A percentile compares a stretch with the other conserved stretches of the same genome.
These are phyloP conservation scores for Tylopilus sp. DNA, from an alignment of 1,284 basidiomycete genomes.

Conservation along the genomic window DNA sequence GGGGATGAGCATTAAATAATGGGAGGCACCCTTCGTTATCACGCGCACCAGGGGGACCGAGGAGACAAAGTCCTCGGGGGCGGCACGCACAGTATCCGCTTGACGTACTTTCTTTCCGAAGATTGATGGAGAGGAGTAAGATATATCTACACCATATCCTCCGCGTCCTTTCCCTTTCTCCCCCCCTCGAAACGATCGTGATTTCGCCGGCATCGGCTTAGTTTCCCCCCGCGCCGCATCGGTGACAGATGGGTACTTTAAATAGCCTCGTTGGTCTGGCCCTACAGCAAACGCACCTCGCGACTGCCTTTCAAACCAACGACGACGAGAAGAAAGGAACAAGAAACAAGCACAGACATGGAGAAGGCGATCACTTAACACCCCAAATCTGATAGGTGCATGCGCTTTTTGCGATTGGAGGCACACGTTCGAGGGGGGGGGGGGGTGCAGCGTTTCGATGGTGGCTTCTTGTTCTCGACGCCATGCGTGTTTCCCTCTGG, in stretches of 20 bases:
- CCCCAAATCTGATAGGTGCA: neutral
- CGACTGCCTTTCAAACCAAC: neutral
- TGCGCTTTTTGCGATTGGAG: neutral
- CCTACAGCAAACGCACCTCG: neutral
- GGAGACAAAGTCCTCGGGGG: too few species aligned
- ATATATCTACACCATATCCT: too few species aligned
- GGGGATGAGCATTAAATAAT: too few species aligned
- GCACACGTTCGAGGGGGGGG: neutral
- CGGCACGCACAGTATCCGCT: too few species aligned
- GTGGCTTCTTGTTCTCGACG: neutral
- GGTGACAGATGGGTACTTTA: neutral
- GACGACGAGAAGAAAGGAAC: neutral
- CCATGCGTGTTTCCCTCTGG: neutral
- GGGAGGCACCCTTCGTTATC: too few species aligned
- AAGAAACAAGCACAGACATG: neutral
- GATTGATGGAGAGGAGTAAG: too few species aligned
- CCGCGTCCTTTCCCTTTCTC: too few species aligned
- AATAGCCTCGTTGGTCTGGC: neutral
- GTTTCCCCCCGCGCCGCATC: neutral
- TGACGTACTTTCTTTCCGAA: too few species aligned
- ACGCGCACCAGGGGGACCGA: too few species aligned
- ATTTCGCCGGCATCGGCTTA: neutral
- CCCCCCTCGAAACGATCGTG: neutral
- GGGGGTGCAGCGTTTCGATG: neutral
- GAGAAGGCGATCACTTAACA: neutral